phyloP scores from a whole-genome alignment of 129 eudicot genomes.

The Flaveria robusta region DNA sequence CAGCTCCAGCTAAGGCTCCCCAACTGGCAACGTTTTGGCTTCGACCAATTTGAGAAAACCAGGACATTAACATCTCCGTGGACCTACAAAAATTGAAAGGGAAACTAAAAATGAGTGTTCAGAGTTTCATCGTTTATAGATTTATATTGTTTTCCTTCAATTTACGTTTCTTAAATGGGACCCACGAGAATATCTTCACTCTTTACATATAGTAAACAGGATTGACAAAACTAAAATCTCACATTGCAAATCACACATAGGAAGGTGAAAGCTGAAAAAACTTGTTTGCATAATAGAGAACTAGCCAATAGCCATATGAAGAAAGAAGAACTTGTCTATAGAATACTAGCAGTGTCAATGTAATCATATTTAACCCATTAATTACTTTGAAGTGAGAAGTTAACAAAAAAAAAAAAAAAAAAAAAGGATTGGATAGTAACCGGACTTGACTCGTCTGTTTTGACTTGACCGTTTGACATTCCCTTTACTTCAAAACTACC shows the following conservation, averaged over 20 bases:
- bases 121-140: not conserved
- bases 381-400: not conserved
- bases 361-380: not conserved
- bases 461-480: too few relatives aligned
- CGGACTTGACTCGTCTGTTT: not conserved
- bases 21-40: conserved; percentile 44
- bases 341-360: not conserved
- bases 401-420: not conserved
- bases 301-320: conserved; percentile 1
- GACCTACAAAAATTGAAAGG: conserved; percentile 50
- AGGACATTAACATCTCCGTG: conserved; percentile 51
- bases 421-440: not conserved
- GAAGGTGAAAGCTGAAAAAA: not conserved
- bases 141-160: conserved; percentile 2
- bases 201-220: not conserved
- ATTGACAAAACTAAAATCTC: not conserved
- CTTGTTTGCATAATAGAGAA: conserved; percentile 1
- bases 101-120: not conserved
- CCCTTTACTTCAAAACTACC: conserved; percentile 15
- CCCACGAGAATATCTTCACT: conserved; percentile 10
- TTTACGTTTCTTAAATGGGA: conserved; percentile 5
- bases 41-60: conserved; percentile 44
- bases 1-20: conserved; percentile 63
- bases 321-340: not conserved
- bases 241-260: conserved; percentile 3